Percentiles rank a stretch among this genome's conserved stretches.
These are phyloP conservation scores for Zea mays DNA, from an alignment of 176 grass and related monocot species.

Conservation along the genomic window Zm-B73-REFERENCE-NAM-5.0 NC_050096.1:250927501-250928000, in stretches of 20 bases:
- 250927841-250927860: constrained; percentile 74
- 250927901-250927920: constrained; percentile 67
- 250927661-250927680: constrained; percentile 87
- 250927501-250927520: no score
- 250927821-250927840: constrained; percentile 64
- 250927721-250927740: neutral
- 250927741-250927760: neutral
- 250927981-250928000: constrained; percentile 51
- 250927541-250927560: neutral
- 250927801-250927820: constrained; percentile 63
- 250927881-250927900: constrained; percentile 67
- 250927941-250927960: constrained; percentile 68
- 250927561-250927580: neutral
- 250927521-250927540: no score
- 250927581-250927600: constrained; percentile 3
- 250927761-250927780: neutral
- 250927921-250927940: constrained; percentile 69
- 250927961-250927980: constrained; percentile 62
- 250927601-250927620: constrained; percentile 16
- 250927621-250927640: constrained; percentile 72
- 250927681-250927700: constrained; percentile 53
- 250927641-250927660: constrained; percentile 79
- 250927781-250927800: constrained; percentile 74
- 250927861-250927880: constrained; percentile 74
- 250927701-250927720: neutral